These are phyloP conservation scores for Nothophoma quercina DNA, from an alignment of 2,329 filamentous ascomycete genomes.

Conservation along the genomic window DNA sequence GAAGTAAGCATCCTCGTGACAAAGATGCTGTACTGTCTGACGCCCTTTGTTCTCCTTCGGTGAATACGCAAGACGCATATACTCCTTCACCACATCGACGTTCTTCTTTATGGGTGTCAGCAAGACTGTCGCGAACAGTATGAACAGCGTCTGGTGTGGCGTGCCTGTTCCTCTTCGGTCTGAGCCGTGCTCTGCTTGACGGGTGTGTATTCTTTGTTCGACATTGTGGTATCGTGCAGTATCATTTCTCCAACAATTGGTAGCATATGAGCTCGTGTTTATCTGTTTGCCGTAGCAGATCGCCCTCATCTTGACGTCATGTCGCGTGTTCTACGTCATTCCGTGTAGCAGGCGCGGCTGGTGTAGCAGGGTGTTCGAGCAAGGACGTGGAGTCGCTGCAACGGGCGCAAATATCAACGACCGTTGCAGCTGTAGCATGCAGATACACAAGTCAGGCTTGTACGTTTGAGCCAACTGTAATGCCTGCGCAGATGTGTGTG, in stretches of 20 bases:
- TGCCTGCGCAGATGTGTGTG: not conserved
- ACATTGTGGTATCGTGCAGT: constrained; percentile 1
- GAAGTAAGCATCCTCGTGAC: constrained; percentile 44
- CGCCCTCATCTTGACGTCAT: constrained; percentile 16
- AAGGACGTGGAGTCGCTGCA: not conserved
- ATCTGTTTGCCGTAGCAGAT: not conserved
- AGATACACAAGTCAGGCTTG: not conserved
- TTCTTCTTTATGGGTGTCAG: constrained; percentile 31
- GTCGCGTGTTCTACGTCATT: not conserved
- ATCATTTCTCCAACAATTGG: too few relatives aligned
- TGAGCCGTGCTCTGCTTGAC: constrained; percentile 19
- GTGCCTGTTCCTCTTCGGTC: constrained; percentile 16
- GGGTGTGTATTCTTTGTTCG: constrained; percentile 9
- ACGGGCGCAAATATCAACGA: too few relatives aligned
- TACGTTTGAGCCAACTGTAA: not conserved
- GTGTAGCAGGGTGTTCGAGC: not conserved
- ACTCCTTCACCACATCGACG: constrained; percentile 46
- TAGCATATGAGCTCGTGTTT: not conserved
- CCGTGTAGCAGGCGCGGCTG: not conserved
- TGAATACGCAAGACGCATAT: constrained; percentile 50
- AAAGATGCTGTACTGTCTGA: constrained; percentile 46
- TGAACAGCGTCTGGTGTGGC: not conserved
- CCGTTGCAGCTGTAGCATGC: not conserved
- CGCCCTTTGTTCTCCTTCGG: constrained; percentile 46
- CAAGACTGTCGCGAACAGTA: not conserved